Evolutionary conservation across 257 asterid genomes (phyloP).

Genomic region (Solanum paucissectum): DNA sequence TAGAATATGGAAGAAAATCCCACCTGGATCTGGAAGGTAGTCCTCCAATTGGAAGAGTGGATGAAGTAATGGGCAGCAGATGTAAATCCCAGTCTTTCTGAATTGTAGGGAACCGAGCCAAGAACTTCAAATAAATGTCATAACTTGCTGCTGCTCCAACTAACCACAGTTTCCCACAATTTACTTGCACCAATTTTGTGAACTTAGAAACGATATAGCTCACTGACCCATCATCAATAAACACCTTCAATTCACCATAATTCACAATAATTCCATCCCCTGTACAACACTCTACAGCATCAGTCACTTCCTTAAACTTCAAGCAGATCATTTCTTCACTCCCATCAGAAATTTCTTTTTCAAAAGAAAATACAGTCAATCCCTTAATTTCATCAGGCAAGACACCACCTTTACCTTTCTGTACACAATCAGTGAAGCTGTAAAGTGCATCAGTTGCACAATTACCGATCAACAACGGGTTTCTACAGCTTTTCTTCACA

Average conservation of each 20-base stretch:
- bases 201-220: conserved; percentile 33
- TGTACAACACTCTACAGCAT: conserved; percentile 19
- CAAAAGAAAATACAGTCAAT: conserved; percentile 32
- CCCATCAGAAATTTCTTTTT: conserved; percentile 38
- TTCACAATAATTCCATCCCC: conserved; percentile 45
- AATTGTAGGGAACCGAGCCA: conserved; percentile 43
- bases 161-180: conserved; percentile 52
- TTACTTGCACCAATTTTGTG: conserved; percentile 36
- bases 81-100: conserved; percentile 77
- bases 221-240: conserved; percentile 40
- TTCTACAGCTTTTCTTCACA: conserved; percentile 27
- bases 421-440: conserved; percentile 35
- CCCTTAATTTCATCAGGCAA: conserved; percentile 50
- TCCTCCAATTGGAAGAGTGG: conserved; percentile 33
- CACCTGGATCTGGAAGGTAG: conserved; percentile 45
- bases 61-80: conserved; percentile 65
- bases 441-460: conserved; percentile 49
- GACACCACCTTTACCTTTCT: conserved; percentile 35
- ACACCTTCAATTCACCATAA: conserved; percentile 60
- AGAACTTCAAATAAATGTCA: conserved; percentile 41
- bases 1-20: not conserved
- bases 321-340: conserved; percentile 32
- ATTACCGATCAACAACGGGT: conserved; percentile 66
- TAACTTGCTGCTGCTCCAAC: conserved; percentile 53
- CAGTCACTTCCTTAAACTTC: conserved; percentile 45